Base-by-base conservation (phyloP, 768 basidiomycete genomes). In the Suillus subaureus region DNA sequence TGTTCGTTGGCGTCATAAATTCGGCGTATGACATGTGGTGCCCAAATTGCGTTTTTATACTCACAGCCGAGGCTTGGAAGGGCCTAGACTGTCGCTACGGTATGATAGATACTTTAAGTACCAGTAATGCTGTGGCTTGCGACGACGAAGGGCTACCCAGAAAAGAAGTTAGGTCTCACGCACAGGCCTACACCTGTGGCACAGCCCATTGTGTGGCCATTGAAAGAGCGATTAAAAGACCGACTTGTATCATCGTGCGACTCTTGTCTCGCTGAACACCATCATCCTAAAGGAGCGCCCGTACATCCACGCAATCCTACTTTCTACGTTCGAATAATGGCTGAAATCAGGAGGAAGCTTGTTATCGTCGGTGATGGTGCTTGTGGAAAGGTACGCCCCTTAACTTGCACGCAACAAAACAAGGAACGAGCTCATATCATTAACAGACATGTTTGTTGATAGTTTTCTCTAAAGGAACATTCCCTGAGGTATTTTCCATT, bases 321-420 rank as follows among this genome's bases (percentile, higher is more conserved):
- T 73, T 67, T 73, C 74, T 76, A 78, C 77, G 72, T 69, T 73
- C 76, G 68, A 55, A 72, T 74, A 79, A 98, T 98, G 96, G 90
- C 95, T 77, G 96, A 97, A 85, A 97, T 98, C 81, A 89, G 96
- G 82, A 92, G 96, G 81, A 99, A 99, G 82, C 90, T 99, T 73
- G 96, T 99, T 79, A 97, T 98, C 79, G 96, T 99, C 71, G 96
- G 96, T 79, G 96, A 97, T 83, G 96, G 96, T 87, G 94, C 94
- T 80, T 96, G 94, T 73, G 94, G 94, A 82, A 95, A 96, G 92
- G 92, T 92, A 45, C 60, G 72, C 70, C 62, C 62, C 39, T 63
- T 63, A 40, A 23, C 12, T n/a, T 31, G n/a, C 35, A 31, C 64
- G 47, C 35, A 45, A 40, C 31, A 28, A 37, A 23, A 47, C 61